These are phyloP conservation scores for Neurospora terricola DNA, from an alignment of 495 filamentous ascomycete species.

Conservation along the genomic window DNA sequence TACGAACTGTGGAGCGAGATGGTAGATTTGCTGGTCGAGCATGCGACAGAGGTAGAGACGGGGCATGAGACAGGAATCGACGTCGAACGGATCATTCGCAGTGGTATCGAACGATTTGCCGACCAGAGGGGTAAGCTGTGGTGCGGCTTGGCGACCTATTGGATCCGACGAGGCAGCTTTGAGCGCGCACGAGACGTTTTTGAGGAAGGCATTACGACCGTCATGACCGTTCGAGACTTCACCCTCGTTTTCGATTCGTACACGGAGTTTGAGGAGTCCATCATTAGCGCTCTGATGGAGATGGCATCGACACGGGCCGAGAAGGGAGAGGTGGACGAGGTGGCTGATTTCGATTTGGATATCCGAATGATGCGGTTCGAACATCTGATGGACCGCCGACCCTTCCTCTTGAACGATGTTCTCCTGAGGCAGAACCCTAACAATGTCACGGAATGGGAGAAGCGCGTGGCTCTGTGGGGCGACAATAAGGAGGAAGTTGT, in stretches of 20 bases:
- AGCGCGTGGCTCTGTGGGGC: constrained; percentile 89
- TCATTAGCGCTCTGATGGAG: constrained; percentile 87
- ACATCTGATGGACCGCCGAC: constrained; percentile 92
- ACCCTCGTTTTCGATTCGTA: constrained; percentile 95
- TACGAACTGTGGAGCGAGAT: constrained; percentile 98
- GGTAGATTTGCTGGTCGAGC: constrained; percentile 90
- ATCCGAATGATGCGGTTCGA: constrained; percentile 98
- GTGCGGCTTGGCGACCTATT: constrained; percentile 92
- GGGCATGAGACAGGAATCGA: constrained; percentile 72
- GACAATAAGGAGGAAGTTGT: constrained; percentile 87
- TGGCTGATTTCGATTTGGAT: constrained; percentile 91
- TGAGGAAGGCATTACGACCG: constrained; percentile 93
- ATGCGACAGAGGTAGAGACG: constrained; percentile 77
- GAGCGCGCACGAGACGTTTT: constrained; percentile 85
- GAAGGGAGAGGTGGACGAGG: constrained; percentile 70
- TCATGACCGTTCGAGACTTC: constrained; percentile 99
- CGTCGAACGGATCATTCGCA: constrained; percentile 87
- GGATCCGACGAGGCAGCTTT: constrained; percentile 87
- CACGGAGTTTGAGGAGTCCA: constrained; percentile 91
- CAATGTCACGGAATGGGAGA: constrained; percentile 96
- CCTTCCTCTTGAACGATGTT: constrained; percentile 96
- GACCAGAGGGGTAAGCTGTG: constrained; percentile 97
- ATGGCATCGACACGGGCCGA: constrained; percentile 70
- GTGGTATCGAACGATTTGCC: constrained; percentile 83
- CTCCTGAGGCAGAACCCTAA: constrained; percentile 91